Percentiles rank a stretch among this genome's conserved stretches.
Evolutionary conservation across 495 filamentous ascomycete species (phyloP).

Genomic region (Aspergillus nanangensis): DNA sequence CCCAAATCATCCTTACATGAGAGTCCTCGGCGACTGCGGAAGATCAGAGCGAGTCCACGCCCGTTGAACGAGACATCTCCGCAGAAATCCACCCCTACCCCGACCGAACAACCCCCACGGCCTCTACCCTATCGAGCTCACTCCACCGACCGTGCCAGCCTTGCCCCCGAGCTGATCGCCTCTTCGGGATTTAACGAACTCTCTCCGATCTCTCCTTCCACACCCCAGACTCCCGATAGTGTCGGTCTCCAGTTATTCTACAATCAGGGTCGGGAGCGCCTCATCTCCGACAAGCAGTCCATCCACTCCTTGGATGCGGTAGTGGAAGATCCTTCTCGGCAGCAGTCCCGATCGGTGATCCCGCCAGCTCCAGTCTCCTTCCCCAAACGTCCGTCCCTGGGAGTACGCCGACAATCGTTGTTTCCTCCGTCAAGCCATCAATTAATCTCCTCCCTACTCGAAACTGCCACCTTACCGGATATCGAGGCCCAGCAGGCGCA

Average conservation of each 20-base stretch:
- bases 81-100: too few species aligned
- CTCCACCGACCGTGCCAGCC: too few species aligned
- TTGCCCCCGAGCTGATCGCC: too few species aligned
- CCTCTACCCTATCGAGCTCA: too few species aligned
- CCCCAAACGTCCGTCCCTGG: conserved; percentile 38
- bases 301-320: conserved; percentile 30
- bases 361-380: conserved; percentile 14
- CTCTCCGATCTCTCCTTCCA: conserved; percentile 19
- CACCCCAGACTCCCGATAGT: conserved; percentile 11
- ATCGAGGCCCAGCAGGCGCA: conserved; percentile 16
- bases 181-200: too few species aligned
- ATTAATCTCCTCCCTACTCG: conserved; percentile 39
- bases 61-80: too few species aligned
- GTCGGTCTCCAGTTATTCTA: conserved; percentile 18
- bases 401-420: conserved; percentile 46
- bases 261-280: conserved; percentile 11
- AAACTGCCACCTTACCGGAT: conserved; percentile 23
- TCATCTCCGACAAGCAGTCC: conserved; percentile 11
- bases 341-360: conserved; percentile 16
- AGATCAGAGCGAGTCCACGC: too few species aligned
- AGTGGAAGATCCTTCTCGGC: conserved; percentile 19
- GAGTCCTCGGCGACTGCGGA: too few species aligned
- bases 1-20: too few species aligned
- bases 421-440: conserved; percentile 41
- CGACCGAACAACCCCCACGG: too few species aligned